Evolutionary conservation across 495 filamentous ascomycete species (phyloP).

Genomic region (Lichenothelia convexa): DNA sequence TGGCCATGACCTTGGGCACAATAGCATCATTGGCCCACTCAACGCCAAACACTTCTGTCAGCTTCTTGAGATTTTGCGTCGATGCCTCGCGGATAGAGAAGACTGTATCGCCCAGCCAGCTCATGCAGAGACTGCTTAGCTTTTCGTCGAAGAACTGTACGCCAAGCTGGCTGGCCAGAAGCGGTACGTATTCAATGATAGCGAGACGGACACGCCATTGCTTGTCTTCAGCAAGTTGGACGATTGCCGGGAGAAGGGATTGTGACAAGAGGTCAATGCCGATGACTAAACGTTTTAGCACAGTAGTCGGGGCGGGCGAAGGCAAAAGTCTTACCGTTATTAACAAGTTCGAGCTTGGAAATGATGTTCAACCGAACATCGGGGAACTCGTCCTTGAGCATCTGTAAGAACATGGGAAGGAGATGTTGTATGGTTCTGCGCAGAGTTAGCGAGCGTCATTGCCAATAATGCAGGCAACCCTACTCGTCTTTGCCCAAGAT

Average conservation of each 20-base stretch:
- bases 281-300: slow-evolving; percentile 54
- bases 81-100: slow-evolving; percentile 96
- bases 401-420: slow-evolving; percentile 95
- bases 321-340: slow-evolving; percentile 47
- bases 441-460: slow-evolving; percentile 6
- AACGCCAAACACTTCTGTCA: slow-evolving; percentile 95
- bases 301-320: slow-evolving; percentile 4
- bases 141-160: slow-evolving; percentile 98
- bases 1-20: slow-evolving; percentile 93
- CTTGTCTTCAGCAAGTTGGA: slow-evolving; percentile 95
- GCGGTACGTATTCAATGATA: slow-evolving; percentile 97
- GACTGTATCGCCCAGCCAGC: slow-evolving; percentile 96
- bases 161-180: slow-evolving; percentile 86
- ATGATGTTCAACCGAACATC: slow-evolving; percentile 97
- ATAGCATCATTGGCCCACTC: slow-evolving; percentile 96
- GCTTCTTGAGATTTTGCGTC: slow-evolving; percentile 90
- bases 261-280: slow-evolving; percentile 94
- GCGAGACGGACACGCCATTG: slow-evolving; percentile 96
- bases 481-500: slow-evolving; percentile 97
- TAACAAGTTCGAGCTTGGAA: slow-evolving; percentile 92
- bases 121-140: slow-evolving; percentile 88
- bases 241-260: slow-evolving; percentile 92
- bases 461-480: slow-evolving; percentile 13
- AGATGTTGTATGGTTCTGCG: slow-evolving; percentile 81
- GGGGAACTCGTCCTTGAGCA: slow-evolving; percentile 98